A percentile compares a stretch with the other conserved stretches of the same genome.
These are phyloP conservation scores for Globisporangium cylindrosporum DNA, from an alignment of 352 stramenopile species.

Conservation along the genomic window DNA sequence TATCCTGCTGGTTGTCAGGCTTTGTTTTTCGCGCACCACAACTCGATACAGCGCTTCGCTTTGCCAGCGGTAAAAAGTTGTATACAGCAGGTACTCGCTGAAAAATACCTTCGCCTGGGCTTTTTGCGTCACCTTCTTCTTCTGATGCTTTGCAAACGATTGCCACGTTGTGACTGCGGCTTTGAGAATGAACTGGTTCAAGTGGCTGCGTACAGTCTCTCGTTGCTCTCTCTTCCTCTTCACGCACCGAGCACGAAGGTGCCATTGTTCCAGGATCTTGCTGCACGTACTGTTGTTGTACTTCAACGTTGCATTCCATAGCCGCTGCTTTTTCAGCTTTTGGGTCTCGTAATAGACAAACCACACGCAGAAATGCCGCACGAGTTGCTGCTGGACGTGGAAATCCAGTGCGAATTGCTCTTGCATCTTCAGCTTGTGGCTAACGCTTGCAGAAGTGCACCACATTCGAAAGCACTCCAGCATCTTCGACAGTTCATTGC, in stretches of 20 bases:
- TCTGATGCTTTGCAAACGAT: background rate
- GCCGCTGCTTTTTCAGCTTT: conserved; percentile 1
- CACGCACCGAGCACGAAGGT: background rate
- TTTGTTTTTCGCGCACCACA: conserved; percentile 8
- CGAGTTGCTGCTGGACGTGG: background rate
- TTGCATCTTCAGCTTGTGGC: background rate
- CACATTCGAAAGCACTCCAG: conserved; percentile 5
- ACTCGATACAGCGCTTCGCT: conserved; percentile 2
- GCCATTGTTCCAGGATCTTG: background rate
- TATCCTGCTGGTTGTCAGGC: background rate
- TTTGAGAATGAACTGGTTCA: background rate
- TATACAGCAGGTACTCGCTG: conserved; percentile 25
- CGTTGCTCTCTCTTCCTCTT: background rate
- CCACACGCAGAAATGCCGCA: conserved; percentile 10
- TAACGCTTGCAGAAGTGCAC: background rate
- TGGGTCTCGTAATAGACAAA: background rate
- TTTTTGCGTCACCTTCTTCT: background rate
- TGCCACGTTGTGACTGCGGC: background rate
- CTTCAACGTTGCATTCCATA: background rate
- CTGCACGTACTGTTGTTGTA: background rate
- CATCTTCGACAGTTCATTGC: background rate
- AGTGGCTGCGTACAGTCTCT: background rate
- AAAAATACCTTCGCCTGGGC: conserved; percentile 25
- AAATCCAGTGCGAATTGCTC: background rate
- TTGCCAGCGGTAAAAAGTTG: conserved; percentile 33